Evolutionary conservation across 257 asterid genomes (phyloP), one percentile per base, ranked within the genome.

Genomic region (Phtheirospermum japonicum): DNA sequence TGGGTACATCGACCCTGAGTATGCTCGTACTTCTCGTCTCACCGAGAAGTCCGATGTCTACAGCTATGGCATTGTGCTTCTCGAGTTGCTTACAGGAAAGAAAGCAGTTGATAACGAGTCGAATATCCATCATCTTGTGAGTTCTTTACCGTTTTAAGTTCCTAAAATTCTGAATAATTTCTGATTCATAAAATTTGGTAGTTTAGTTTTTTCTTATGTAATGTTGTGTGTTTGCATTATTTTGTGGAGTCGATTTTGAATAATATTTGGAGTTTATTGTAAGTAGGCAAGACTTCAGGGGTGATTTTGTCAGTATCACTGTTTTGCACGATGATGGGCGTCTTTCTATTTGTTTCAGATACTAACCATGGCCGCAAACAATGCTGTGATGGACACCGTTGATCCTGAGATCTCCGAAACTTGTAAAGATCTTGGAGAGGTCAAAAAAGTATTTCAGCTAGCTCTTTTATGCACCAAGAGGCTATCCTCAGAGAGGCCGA

Each of bases 1-100:
- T 52, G 98, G 98, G 12, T 90, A 90, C 51, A 85, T 90, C 9
- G 98, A 90, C 57, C 98, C 98, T 0, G 98, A 90, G 71, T 90
- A 90, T 52, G 98, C 96, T 9, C 83, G 95, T 0, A 90, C 96
- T 1, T 87, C 95, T 13, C 89, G 92, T 10, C 88, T 90, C 46
- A 90, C 96, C 0, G 95, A 88, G 82, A 90, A 90, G 69, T 88
- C 96, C 11, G 98, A 90, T 31, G 86, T 90, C 39, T 90, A 88
- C 62, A 85, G 96, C 80, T 90, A 67, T 26, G 96, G 98, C 1
- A 79, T 90, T n/a, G 98, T 90, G 23, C 79, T 90, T 1, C 66
- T 90, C 23, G 98, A 90, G 76, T 48, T 90, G 78, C 88, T 90
- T 12, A 87, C 95, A 0, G 85, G 95, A 32, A 75, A 76, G 73